Evolutionary conservation across 2,329 filamentous ascomycete genomes (phyloP), one percentile per base, ranked within the genome.

Genomic region (Myriosclerotinia scirpicola): DNA sequence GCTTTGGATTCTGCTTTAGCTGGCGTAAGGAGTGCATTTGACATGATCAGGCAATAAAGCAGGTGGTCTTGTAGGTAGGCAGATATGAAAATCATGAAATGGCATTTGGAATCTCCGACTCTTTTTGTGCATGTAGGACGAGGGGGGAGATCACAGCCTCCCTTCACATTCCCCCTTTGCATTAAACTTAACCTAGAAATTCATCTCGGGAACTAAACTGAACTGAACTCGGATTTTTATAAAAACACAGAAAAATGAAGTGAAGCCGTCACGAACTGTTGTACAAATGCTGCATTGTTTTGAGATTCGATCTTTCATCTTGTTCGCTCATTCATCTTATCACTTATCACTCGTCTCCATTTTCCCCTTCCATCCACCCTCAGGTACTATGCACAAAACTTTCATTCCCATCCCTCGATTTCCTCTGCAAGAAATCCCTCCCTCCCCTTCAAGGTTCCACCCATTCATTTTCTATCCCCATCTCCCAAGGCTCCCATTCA

Each of bases 311-410:
- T 30, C 38, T 44, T 14, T 44, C 38, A 44, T 58, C 55, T n/a
- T 44, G 12, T 44, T 44, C 12, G 30, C 30, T 34, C 30, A 34
- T 11, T 48, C 17, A 48, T 48, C 20, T 48, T 22, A 8, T n/a
- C 17, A 3, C 20, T 48, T n/a, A 48, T 22, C 17, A 11, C 38
- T n/a, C 20, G 1, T 30, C 44, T 14, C 34, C 11, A 17, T 22
- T 36, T 36, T 17, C 36, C 15, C 5, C 36, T 12, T 40, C 22
- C 34, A 15, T 40, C 5, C 11, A 1, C 17, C 20, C 58, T 38
- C 38, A 20, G 46, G 17, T 61, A 48, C n/a, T 61, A 66, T 66
- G 64, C 64, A 66, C 64, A 66, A 61, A 61, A 53, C 11, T 17
- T 22, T 53, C 38, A 17, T 36, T 22, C 17, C 46, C 54, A 50